Base-by-base conservation (phyloP, 202 grass and related monocot genomes). In the Zizania palustris region DNA sequence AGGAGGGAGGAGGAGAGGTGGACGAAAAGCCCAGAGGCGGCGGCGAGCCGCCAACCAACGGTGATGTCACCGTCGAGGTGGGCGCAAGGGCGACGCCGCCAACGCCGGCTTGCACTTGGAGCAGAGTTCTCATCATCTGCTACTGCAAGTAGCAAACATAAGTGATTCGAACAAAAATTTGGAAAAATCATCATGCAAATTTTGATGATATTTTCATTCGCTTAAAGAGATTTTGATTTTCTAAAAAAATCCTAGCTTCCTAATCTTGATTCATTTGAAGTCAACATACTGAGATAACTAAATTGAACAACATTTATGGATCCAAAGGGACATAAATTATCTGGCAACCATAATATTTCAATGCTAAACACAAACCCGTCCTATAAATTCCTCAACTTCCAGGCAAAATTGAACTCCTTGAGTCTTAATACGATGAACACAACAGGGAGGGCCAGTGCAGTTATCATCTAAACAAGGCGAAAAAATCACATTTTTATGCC, bases 61-160 rank as follows among this genome's bases (percentile, higher is more conserved):
- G 50, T 38, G 43, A 22, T 38, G 69, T 67, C 15, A 33, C 15
- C 21, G 46, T 39, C 8, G 79, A 33, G 67, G 64, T 60, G 1
- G 81, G 38, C 8, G 68, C 74, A 14, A 54, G 46, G 6, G 11
- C 39, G 5, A 9, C 48, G 8, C 33, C 43, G 3, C 28, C 4
- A 2, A 56, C 72, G 36, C 21, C 1, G 60, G 40, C 58, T 4
- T 22, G 50, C 18, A 19, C 63, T 46, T 88, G 85, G 46, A 88
- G 80, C 57, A 88, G 75, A 70, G 56, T 80, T 69, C 80, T 79
- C 80, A 83, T 88, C 16, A 18, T 64, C 18, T 34, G 3, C 62
- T 58, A 2, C 77, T 84, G 82, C 40, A 71, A 77, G 35, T 9
- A 28, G 28, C 0, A 28, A 28, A 28, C 1, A 28, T 28, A 28